Percentiles rank a stretch among this genome's conserved stretches.
Conservation (phyloP, 495 filamentous ascomycete species). For the Penicillium herquei region DNA sequence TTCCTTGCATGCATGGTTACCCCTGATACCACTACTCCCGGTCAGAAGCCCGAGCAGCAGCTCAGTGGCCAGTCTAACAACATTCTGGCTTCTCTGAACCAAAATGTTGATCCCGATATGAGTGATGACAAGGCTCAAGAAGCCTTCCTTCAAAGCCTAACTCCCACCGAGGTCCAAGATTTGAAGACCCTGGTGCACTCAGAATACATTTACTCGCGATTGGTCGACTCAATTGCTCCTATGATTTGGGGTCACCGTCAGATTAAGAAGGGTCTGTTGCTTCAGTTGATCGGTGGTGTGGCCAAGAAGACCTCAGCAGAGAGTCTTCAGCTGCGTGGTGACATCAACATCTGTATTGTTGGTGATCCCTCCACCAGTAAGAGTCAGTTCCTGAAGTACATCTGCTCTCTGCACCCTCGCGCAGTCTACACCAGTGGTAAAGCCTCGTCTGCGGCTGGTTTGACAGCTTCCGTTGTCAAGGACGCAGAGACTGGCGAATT, state of each 20-base stretch:
- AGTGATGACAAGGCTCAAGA: constrained; percentile 83
- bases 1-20: constrained; percentile 98
- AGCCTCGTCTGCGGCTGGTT: constrained; percentile 94
- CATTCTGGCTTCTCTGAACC: constrained; percentile 78
- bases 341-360: constrained; percentile 98
- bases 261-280: constrained; percentile 93
- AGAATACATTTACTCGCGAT: constrained; percentile 88
- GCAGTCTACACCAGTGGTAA: constrained; percentile 98
- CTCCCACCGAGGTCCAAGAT: constrained; percentile 82
- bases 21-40: constrained; percentile 79
- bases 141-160: constrained; percentile 79
- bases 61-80: constrained; percentile 71
- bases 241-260: constrained; percentile 97
- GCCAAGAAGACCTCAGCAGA: constrained; percentile 79
- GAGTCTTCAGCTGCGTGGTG: constrained; percentile 89
- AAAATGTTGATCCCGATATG: constrained; percentile 62
- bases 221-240: constrained; percentile 93
- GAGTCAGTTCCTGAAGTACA: constrained; percentile 95
- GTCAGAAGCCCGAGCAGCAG: constrained; percentile 62
- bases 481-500: constrained; percentile 98
- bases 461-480: constrained; percentile 95
- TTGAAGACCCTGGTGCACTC: constrained; percentile 90
- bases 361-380: constrained; percentile 98
- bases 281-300: constrained; percentile 92
- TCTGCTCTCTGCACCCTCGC: constrained; percentile 91